Evolutionary conservation across 148 eudicot species (phyloP), one percentile per base, ranked within the genome.

Genomic region (Silene latifolia): DNA sequence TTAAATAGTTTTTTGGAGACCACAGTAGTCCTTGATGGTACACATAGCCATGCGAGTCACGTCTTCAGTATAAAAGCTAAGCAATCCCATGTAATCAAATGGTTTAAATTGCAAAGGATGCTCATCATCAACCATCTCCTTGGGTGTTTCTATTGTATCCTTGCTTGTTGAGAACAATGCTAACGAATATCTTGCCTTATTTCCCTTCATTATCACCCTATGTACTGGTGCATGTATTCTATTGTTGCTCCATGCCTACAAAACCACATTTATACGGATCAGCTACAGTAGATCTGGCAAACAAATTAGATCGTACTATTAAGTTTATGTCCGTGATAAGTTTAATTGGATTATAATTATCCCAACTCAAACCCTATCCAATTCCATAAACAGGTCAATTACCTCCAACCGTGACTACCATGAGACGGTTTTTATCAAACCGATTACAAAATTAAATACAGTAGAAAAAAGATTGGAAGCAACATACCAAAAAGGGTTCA

Each of bases 171-270:
- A 74, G 77, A 90, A 88, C 20, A 79, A 47, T 8, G 77, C 91
- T 2, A 90, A 69, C 0, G 91, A 81, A 69, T 88, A 88, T 62
- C 85, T 86, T n/a, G 84, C 74, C 72, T 82, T 84, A 1, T 74
- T 76, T 62, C 87, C 89, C 24, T 70, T 78, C 81, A 84, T 83
- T 8, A 83, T 75, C 51, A 90, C 95, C n/a, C 85, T 78, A 76
- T 90, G 95, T 0, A 81, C 18, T 18, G 91, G 84, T 48, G 90
- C 77, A 61, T 79, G 84, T 82, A 88, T 74, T 76, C 91, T 85
- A 24, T 85, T 84, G 58, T 90, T 90, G 83, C 91, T 90, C 95
- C 95, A 90, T 71, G 91, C 95, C 95, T 90, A 69, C 6, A 47
- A 60, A 8, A 8, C 20, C 14, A 8, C 12, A n/a, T 60, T 21